Conservation (phyloP, 352 stramenopile species). For the Plasmopara halstedii region DNA sequence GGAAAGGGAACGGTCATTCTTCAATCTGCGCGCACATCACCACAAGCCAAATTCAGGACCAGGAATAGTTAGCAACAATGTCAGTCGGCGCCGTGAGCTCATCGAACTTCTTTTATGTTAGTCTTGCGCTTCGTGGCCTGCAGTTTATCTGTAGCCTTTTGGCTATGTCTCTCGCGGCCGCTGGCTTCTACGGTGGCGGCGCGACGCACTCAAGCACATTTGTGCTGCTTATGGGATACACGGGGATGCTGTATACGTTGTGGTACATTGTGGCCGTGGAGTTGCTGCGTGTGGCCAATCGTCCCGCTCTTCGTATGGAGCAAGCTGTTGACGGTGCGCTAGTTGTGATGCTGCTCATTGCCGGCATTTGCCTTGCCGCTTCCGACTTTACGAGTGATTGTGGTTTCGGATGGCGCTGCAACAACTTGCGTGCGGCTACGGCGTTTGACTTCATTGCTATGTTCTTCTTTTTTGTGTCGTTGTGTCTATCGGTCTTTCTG, state of each 20-base stretch:
- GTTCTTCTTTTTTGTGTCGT: constrained; percentile 35
- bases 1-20: constrained; percentile 8
- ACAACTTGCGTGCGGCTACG: constrained; percentile 38
- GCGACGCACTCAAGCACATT: constrained; percentile 32
- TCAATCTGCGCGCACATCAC: constrained; percentile 3
- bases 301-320: constrained; percentile 17
- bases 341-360: constrained; percentile 36
- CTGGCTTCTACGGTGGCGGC: constrained; percentile 17
- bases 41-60: neutral
- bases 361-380: constrained; percentile 42
- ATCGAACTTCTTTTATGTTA: constrained; percentile 26
- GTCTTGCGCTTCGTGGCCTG: constrained; percentile 27
- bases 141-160: constrained; percentile 58
- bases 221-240: constrained; percentile 53
- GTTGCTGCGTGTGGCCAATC: constrained; percentile 29
- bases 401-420: constrained; percentile 23
- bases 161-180: constrained; percentile 37
- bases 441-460: constrained; percentile 54
- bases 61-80: neutral
- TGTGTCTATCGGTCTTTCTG: constrained; percentile 16
- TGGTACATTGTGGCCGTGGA: constrained; percentile 45
- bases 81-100: constrained; percentile 14
- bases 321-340: constrained; percentile 31
- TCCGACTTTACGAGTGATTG: constrained; percentile 44
- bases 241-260: constrained; percentile 49